Evolutionary conservation across 441 rosid species (phyloP), one percentile per base, ranked within the genome.

Genomic region (Pelargonium myrrhifolium): DNA sequence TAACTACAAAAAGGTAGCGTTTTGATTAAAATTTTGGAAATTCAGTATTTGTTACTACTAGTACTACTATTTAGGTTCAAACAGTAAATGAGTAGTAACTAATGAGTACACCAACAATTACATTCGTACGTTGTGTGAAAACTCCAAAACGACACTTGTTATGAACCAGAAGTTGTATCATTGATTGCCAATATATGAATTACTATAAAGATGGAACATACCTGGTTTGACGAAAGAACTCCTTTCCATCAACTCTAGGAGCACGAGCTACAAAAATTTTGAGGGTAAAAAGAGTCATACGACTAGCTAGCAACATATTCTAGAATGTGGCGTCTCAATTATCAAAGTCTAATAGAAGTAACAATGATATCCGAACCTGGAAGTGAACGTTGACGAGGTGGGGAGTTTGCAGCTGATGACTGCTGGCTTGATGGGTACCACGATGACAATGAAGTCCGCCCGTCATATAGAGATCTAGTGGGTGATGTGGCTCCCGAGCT

Each of bases 181-280:
- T 9, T 62, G 37, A 72, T 18, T 20, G 14, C 7, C 56, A 4
- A 59, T 22, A 26, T 14, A 1, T 14, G 7, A 37, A 15, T 68
- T n/a, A 21, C 22, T 12, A 12, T 17, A 45, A 73, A 12, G 71
- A 68, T 70, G 56, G 51, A 78, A 51, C 67, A 62, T 80, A 86
- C 97, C 98, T 89, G 53, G 98, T 97, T 74, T 89, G 98, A 72
- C 96, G 86, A 80, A 90, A 89, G 86, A 93, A 89, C 83, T 93
- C 97, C 80, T 89, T 89, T 64, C 97, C 98, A 81, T 90, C 98
- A 71, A 90, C 82, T 67, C 93, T 85, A 22, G 89, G 82, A 63
- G 83, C 76, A 14, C 83, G 87, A 28, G 66, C 93, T 86, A 71
- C 53, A 68, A 12, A 62, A 66, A 39, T 65, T 71, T 39, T 69